Evolutionary conservation across 140 eudicot genomes (phyloP).

Genomic region (Flaveria floridana): DNA sequence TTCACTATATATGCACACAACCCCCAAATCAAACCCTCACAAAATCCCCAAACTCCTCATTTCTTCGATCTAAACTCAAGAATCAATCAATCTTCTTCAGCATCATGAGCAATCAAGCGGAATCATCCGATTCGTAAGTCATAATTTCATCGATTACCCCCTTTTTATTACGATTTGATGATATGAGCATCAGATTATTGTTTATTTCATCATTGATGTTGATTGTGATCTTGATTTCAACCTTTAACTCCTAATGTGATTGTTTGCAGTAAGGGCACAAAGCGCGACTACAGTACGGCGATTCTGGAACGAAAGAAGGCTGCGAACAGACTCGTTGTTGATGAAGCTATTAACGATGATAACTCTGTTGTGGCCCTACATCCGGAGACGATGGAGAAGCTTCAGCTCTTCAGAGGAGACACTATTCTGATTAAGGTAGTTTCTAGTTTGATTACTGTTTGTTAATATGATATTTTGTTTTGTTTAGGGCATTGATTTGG

Average conservation of each 20-base stretch:
- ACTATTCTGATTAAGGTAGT: constrained; percentile 73
- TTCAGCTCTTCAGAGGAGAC: constrained; percentile 86
- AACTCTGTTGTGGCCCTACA: constrained; percentile 76
- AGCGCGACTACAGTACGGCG: constrained; percentile 80
- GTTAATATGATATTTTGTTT: not conserved
- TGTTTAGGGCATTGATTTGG: not conserved
- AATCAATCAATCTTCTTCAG: constrained; percentile 14
- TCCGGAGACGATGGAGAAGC: constrained; percentile 88
- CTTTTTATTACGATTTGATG: not conserved
- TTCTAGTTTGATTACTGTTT: not conserved
- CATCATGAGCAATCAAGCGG: constrained; percentile 62
- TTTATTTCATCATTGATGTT: constrained; percentile 1
- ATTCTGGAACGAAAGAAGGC: constrained; percentile 85
- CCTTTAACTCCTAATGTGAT: constrained; percentile 14
- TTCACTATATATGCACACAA: constrained; percentile 25
- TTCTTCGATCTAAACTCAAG: constrained; percentile 3
- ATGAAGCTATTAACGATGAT: constrained; percentile 78
- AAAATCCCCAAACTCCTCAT: constrained; percentile 10
- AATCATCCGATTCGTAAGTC: constrained; percentile 76
- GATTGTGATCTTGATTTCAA: constrained; percentile 14
- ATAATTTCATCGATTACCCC: not conserved
- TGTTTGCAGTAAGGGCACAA: constrained; percentile 64
- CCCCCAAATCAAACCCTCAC: constrained; percentile 16
- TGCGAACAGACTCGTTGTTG: constrained; percentile 78
- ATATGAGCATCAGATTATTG: not conserved